Evolutionary conservation across 2,329 filamentous ascomycete genomes (phyloP).

Genomic region (Monosporascus ibericus): DNA sequence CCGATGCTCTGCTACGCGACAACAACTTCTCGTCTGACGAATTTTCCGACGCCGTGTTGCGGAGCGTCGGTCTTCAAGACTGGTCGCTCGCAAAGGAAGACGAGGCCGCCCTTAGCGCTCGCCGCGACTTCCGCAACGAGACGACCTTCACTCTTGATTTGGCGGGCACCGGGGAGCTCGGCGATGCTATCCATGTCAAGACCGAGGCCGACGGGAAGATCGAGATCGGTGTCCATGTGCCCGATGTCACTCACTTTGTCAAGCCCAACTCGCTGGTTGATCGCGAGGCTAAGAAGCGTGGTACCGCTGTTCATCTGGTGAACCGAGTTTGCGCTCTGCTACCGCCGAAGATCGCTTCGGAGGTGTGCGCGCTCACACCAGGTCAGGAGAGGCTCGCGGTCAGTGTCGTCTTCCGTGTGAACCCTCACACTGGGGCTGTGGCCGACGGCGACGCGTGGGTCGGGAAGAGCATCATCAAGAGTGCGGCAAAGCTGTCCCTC

Average conservation of each 20-base stretch:
- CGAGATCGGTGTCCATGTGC: constrained; percentile 91
- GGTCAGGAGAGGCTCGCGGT: constrained; percentile 87
- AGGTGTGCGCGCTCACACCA: constrained; percentile 81
- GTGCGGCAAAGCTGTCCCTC: constrained; percentile 76
- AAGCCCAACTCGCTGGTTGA: constrained; percentile 94
- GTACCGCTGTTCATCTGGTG: constrained; percentile 90
- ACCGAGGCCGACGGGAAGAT: constrained; percentile 75
- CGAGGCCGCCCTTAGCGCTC: constrained; percentile 63
- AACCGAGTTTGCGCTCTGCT: constrained; percentile 85
- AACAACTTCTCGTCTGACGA: constrained; percentile 99
- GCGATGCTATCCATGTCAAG: constrained; percentile 91
- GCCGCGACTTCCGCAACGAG: constrained; percentile 86
- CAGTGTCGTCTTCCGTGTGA: constrained; percentile 88
- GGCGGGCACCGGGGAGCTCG: constrained; percentile 79
- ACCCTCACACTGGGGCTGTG: constrained; percentile 70
- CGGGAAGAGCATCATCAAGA: constrained; percentile 90
- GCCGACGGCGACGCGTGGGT: constrained; percentile 88
- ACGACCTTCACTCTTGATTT: constrained; percentile 89
- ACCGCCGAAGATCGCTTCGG: constrained; percentile 75
- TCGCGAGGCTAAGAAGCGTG: constrained; percentile 95
- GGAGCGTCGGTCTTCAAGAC: constrained; percentile 86
- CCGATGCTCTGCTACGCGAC: constrained; percentile 90
- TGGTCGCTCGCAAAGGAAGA: constrained; percentile 85
- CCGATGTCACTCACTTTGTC: constrained; percentile 94
- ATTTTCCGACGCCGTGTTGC: constrained; percentile 92